Evolutionary conservation across 441 rosid species (phyloP), one percentile per base, ranked within the genome.

Genomic region (Croton setiger): DNA sequence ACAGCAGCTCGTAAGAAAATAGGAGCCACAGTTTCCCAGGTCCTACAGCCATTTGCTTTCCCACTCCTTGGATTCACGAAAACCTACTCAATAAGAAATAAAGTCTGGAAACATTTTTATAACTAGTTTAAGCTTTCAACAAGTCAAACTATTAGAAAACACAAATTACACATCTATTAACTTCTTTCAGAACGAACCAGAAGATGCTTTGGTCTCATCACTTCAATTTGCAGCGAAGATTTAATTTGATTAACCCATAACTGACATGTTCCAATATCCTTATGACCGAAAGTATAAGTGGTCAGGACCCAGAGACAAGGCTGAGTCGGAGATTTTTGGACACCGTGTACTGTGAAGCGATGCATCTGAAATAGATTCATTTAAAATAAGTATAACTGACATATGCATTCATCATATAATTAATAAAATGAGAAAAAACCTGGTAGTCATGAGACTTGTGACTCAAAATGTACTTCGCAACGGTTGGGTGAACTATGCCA

Each of bases 61-160:
- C 97, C 97, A 71, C 96, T 93, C 86, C 67, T 74, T 18, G 98
- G 98, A 81, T 93, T 83, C 62, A 93, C 79, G 36, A 93, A 88
- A 67, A 93, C 88, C 97, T 93, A 76, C 61, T 60, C 63, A 74
- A 73, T 58, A 74, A 56, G 57, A 74, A 74, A 80, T 33, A 48
- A 69, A 70, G 56, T 72, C 69, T 73, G 74, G 71, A 71, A 74
- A 56, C 69, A 37, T 35, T 73, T 79, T 78, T 72, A 75, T 74
- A 63, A 63, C 62, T 51, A 68, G 64, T 75, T 73, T 75, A 68
- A 27, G 37, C 31, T 66, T 52, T 71, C 68, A 44, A 64, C 74
- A 67, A 70, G 9, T 37, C 57, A 57, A 74, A 37, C 48, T 37
- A 74, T 61, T 35, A 20, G 64, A n/a, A 64, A 65, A 64, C 23